These are phyloP conservation scores for Cytospora mali DNA, from an alignment of 2,329 filamentous ascomycete species.

Conservation along the genomic window DNA sequence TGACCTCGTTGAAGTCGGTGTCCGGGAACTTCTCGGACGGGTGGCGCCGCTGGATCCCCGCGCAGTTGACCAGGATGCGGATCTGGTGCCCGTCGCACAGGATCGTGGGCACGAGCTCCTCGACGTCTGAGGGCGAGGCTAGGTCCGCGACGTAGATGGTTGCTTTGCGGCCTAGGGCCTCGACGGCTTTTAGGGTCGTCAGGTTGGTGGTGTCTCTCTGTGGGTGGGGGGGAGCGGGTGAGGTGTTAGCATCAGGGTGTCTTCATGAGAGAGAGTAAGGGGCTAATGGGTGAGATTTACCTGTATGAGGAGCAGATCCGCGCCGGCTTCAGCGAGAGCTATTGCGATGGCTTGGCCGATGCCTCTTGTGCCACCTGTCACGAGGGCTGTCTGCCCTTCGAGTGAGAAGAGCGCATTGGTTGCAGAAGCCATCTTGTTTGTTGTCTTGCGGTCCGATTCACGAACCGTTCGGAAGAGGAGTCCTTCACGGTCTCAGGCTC, in stretches of 20 bases:
- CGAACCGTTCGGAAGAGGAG: not conserved
- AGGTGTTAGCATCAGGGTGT: not conserved
- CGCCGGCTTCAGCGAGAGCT: slow-evolving; percentile 60
- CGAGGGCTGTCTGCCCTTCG: slow-evolving; percentile 57
- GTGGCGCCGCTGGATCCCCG: slow-evolving; percentile 81
- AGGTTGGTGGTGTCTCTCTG: slow-evolving; percentile 41
- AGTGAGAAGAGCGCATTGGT: slow-evolving; percentile 51
- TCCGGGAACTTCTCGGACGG: slow-evolving; percentile 75
- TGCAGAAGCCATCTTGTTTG: slow-evolving; percentile 39
- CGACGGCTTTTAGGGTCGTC: slow-evolving; percentile 64
- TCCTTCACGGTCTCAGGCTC: not conserved
- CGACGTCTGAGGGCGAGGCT: slow-evolving; percentile 60
- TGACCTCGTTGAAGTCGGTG: slow-evolving; percentile 75
- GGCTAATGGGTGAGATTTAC: slow-evolving; percentile 35
- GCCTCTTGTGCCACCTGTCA: slow-evolving; percentile 61
- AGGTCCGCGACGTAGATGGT: slow-evolving; percentile 73
- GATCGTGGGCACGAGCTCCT: slow-evolving; percentile 61
- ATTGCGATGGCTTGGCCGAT: slow-evolving; percentile 61
- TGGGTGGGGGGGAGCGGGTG: not conserved
- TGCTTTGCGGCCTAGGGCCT: slow-evolving; percentile 66
- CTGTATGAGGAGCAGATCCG: slow-evolving; percentile 59
- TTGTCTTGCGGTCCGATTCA: too few species aligned
- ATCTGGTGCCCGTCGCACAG: slow-evolving; percentile 66
- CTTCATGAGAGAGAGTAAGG: not conserved
- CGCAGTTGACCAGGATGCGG: slow-evolving; percentile 82